Evolutionary conservation across 768 basidiomycete species (phyloP), one percentile per base, ranked within the genome.

Genomic region (Auriscalpium microsporum): DNA sequence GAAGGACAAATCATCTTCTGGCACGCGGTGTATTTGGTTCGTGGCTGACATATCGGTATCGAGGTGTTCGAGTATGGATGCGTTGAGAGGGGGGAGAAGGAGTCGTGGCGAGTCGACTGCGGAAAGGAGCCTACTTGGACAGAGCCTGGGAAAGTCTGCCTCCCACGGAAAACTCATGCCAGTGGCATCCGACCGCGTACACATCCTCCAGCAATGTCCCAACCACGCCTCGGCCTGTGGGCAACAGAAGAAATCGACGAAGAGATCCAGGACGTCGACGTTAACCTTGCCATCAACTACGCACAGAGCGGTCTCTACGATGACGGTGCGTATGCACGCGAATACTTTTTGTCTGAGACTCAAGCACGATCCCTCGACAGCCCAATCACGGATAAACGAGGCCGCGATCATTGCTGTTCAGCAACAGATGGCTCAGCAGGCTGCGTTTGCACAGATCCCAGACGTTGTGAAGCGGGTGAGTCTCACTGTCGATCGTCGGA

Each of bases 381-480:
- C 67, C 37, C 82, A 83, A 65, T 76, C 84, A 52, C 82, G 80
- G 58, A 80, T 90, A 63, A 83, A 88, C 59, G 87, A 89, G 61
- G 72, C 82, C 2, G 78, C 88, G 1, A 64, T 90, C 4, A 62
- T 82, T 53, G 84, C 86, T 8, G 78, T 88, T 71, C 90, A 92
- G 65, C 86, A 90, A 56, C 86, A 90, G 70, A 84, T 90, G 74
- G 86, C 82, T 0, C 89, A 91, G 58, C 87, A 91, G 58, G 82
- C 82, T 1, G 90, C 88, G 2, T 83, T 94, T 68, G 74, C 88
- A 0, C 81, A 85, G 63, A 88, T 94, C 47, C 91, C 90, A 0
- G 91, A 93, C 69, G 84, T 84, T 46, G 94, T 94, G 54, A 94
- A 93, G 75, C 83, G 83, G 59, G 91, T 90, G 65, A 69, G 80